A percentile compares a stretch with the other conserved stretches of the same genome.
phyloP scores from a whole-genome alignment of 2,329 filamentous ascomycete species.

The Fusarium nygamai region DNA sequence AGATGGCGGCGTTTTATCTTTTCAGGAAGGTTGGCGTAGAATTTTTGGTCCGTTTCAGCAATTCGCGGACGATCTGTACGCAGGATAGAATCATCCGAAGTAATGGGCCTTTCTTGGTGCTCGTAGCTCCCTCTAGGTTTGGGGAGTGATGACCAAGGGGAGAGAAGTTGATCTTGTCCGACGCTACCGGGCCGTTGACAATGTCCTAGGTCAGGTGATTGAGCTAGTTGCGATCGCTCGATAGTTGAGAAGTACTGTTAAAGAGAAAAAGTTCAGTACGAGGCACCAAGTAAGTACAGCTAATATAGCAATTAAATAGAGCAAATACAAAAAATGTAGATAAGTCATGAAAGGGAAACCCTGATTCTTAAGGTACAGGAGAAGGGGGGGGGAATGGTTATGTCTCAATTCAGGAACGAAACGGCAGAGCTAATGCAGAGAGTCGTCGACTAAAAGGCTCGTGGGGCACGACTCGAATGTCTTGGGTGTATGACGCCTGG shows the following conservation, averaged over 20 bases:
- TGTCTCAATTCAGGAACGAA: constrained; percentile 55
- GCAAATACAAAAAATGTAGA: constrained; percentile 3
- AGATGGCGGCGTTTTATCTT: constrained; percentile 78
- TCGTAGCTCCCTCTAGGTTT: constrained; percentile 30
- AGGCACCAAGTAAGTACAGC: not conserved
- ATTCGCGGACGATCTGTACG: constrained; percentile 44
- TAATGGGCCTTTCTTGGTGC: constrained; percentile 26
- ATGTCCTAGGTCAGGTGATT: constrained; percentile 46
- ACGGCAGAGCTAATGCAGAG: constrained; percentile 35
- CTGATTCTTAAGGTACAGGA: constrained; percentile 40
- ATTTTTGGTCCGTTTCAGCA: constrained; percentile 68
- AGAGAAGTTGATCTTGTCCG: constrained; percentile 27
- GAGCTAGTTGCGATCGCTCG: constrained; percentile 74
- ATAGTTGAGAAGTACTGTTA: constrained; percentile 76
- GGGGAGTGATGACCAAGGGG: constrained; percentile 12
- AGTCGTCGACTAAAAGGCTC: constrained; percentile 33
- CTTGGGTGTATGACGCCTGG: constrained; percentile 37
- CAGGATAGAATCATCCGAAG: constrained; percentile 29
- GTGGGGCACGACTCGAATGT: constrained; percentile 35
- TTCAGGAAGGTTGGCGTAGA: constrained; percentile 76
- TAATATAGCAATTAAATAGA: constrained; percentile 8
- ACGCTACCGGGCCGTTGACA: constrained; percentile 29
- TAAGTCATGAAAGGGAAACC: constrained; percentile 31
- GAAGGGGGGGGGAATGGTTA: constrained; percentile 47
- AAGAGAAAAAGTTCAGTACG: constrained; percentile 29